Evolutionary conservation across 1,284 basidiomycete genomes (phyloP).

Genomic region (Cryptococcus floricola): DNA sequence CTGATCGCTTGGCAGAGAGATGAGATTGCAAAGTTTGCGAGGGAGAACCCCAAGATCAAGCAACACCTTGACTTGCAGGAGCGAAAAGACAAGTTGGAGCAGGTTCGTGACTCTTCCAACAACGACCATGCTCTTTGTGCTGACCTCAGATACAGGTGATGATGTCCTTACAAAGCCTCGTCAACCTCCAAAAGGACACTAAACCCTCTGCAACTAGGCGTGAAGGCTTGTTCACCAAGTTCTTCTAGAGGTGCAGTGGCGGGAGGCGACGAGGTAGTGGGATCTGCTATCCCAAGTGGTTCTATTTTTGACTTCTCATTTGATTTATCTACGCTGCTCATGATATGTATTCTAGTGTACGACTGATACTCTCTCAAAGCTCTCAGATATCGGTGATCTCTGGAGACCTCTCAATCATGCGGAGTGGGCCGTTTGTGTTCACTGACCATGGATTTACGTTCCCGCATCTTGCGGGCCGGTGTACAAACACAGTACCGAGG

Average conservation of each 20-base stretch:
- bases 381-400: background rate
- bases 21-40: conserved; percentile 79
- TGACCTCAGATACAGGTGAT: conserved; percentile 59
- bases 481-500: no score
- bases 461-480: no score
- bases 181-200: conserved; percentile 72
- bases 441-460: no score
- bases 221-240: conserved; percentile 47
- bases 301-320: background rate
- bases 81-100: conserved; percentile 94
- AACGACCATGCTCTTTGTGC: background rate
- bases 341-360: conserved; percentile 9
- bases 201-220: conserved; percentile 32
- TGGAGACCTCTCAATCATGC: background rate
- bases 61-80: conserved; percentile 93
- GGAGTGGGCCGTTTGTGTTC: no score
- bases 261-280: background rate
- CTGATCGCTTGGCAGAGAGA: conserved; percentile 51
- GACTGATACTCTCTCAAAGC: background rate
- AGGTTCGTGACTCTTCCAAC: conserved; percentile 54
- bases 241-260: conserved; percentile 22
- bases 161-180: conserved; percentile 81
- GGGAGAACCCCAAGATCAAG: conserved; percentile 84
- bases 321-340: conserved; percentile 11
- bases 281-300: background rate